These are phyloP conservation scores for Immersiporthe knoxdaviesiana DNA, from an alignment of 2,329 filamentous ascomycete species.

Conservation along the genomic window DNA sequence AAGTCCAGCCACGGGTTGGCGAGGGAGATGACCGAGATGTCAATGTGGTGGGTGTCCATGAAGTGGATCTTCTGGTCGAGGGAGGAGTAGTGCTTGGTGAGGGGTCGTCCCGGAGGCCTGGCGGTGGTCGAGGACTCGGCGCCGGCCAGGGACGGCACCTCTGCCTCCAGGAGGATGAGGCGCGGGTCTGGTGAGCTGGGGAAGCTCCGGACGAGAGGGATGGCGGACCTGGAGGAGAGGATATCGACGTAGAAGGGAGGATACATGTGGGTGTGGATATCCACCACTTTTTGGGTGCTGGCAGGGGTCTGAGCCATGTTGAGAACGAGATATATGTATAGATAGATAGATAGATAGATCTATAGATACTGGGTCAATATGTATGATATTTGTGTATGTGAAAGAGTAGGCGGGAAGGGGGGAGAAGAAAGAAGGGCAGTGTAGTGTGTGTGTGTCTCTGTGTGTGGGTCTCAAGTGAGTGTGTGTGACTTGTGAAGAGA, in stretches of 20 bases:
- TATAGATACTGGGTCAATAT: no score
- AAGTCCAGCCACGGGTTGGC: slow-evolving; percentile 97
- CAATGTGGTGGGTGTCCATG: slow-evolving; percentile 83
- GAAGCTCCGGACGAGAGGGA: slow-evolving; percentile 74
- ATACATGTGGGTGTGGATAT: slow-evolving; percentile 74
- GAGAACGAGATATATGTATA: background rate
- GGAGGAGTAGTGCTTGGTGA: slow-evolving; percentile 82
- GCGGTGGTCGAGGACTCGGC: slow-evolving; percentile 56
- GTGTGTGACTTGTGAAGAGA: background rate
- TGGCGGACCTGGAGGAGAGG: slow-evolving; percentile 60
- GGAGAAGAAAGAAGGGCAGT: no score
- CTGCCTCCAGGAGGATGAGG: slow-evolving; percentile 59
- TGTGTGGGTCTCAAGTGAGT: background rate
- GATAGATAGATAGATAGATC: no score
- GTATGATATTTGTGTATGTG: no score
- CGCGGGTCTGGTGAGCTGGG: slow-evolving; percentile 55
- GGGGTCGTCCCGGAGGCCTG: slow-evolving; percentile 74
- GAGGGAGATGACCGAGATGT: slow-evolving; percentile 82
- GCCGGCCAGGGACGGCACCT: slow-evolving; percentile 35
- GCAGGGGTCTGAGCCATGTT: slow-evolving; percentile 19
- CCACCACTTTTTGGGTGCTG: slow-evolving; percentile 51
- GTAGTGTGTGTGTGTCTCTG: no score
- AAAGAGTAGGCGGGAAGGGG: no score
- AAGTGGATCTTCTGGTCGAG: slow-evolving; percentile 80
- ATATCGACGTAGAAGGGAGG: slow-evolving; percentile 65